These are phyloP conservation scores for Amphicarpaea edgeworthii DNA, from an alignment of 306 rosid species.

Conservation along the genomic window DNA sequence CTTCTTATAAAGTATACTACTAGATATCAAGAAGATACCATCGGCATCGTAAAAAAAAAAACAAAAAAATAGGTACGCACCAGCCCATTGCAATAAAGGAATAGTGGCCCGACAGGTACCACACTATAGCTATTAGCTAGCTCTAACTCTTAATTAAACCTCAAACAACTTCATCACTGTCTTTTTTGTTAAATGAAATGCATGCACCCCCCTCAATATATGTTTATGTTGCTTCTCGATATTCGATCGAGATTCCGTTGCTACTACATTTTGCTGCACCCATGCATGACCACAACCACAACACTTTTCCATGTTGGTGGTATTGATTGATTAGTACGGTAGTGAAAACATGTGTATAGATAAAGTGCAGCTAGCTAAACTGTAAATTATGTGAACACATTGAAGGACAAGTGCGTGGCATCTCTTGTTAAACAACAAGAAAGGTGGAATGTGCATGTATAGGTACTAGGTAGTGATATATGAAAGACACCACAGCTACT, in stretches of 20 bases:
- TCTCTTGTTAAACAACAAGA: slow-evolving; percentile 10
- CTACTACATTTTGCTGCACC: background rate
- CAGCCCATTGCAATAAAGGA: slow-evolving; percentile 8
- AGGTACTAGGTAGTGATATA: background rate
- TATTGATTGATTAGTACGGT: background rate
- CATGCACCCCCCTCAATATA: slow-evolving; percentile 30
- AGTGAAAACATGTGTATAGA: background rate
- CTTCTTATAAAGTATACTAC: background rate
- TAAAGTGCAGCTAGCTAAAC: background rate
- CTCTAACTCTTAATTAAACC: background rate
- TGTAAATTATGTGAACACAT: background rate
- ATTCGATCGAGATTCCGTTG: background rate
- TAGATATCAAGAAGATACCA: background rate
- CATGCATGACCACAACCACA: background rate
- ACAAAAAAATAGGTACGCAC: slow-evolving; percentile 11
- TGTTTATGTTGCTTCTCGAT: slow-evolving; percentile 23
- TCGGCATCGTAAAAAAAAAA: background rate
- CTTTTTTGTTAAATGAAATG: slow-evolving; percentile 28
- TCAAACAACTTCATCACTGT: slow-evolving; percentile 26
- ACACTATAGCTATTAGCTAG: background rate
- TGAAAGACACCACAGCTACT: background rate
- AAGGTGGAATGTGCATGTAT: slow-evolving; percentile 9
- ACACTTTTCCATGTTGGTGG: background rate
- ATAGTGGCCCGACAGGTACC: slow-evolving; percentile 13
- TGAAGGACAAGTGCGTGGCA: background rate